phyloP scores from a whole-genome alignment of 2,329 filamentous ascomycete species.

The Ophiobolus disseminans region DNA sequence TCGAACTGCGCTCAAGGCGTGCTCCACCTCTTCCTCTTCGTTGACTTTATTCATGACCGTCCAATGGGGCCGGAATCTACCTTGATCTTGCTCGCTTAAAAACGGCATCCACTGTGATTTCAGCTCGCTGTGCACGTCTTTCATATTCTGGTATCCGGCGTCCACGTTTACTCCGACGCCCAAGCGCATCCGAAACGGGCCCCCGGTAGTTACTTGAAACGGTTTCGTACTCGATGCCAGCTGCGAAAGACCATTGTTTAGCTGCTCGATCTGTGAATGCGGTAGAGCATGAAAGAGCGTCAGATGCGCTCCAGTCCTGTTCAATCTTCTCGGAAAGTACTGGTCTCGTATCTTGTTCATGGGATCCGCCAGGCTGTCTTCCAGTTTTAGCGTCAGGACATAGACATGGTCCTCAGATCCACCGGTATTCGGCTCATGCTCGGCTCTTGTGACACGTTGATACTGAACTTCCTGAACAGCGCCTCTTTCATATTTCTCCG shows the following conservation, averaged over 20 bases:
- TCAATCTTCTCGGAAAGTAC: slow-evolving; percentile 54
- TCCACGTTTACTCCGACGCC: slow-evolving; percentile 50
- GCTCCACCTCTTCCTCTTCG: slow-evolving; percentile 47
- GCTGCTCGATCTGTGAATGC: slow-evolving; percentile 44
- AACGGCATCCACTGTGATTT: slow-evolving; percentile 47
- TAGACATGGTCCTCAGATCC: slow-evolving; percentile 48
- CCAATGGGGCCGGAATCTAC: slow-evolving; percentile 52
- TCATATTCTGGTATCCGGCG: slow-evolving; percentile 40
- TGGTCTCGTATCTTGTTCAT: slow-evolving; percentile 50
- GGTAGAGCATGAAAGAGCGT: slow-evolving; percentile 57
- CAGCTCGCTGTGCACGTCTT: slow-evolving; percentile 47
- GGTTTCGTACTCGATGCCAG: slow-evolving; percentile 38
- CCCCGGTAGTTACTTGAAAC: slow-evolving; percentile 49
- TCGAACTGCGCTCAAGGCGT: slow-evolving; percentile 47
- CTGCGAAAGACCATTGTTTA: slow-evolving; percentile 44
- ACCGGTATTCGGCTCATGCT: slow-evolving; percentile 43
- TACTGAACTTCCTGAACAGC: slow-evolving; percentile 11
- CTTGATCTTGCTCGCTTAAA: slow-evolving; percentile 54
- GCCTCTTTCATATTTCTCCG: slow-evolving; percentile 6
- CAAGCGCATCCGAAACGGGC: slow-evolving; percentile 51
- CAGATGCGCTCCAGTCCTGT: slow-evolving; percentile 53
- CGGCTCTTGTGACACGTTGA: slow-evolving; percentile 13
- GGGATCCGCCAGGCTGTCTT: slow-evolving; percentile 46
- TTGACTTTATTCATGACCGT: slow-evolving; percentile 58
- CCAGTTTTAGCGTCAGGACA: slow-evolving; percentile 53